Evolutionary conservation across 2,329 filamentous ascomycete species (phyloP), one percentile per base, ranked within the genome.

Genomic region (Fusarium proliferatum): DNA sequence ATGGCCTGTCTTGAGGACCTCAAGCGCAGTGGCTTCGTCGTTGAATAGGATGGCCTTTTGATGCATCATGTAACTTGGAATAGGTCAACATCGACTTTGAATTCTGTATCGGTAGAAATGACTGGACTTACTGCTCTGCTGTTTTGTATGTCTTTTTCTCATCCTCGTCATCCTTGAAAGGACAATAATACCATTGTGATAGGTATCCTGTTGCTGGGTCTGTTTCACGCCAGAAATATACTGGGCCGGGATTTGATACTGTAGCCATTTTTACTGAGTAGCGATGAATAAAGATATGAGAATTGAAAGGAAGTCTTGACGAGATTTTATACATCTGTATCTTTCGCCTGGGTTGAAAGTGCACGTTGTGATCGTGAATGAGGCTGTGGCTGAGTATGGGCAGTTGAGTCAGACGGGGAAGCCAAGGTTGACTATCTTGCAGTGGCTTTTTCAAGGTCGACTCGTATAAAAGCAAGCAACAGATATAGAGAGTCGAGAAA

Each of bases 111-210:
- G 16, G 26, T 42, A 43, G 52, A 46, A 39, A 4, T 12, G 17
- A 26, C 3, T n/a, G 10, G 8, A 68, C 78, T 77, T 80, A 87
- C 83, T 89, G 87, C 72, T 89, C 87, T 2, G 87, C 86, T 6
- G 86, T 87, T n/a, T 80, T 79, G 76, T 86, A 89, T 17, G 83
- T 79, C 42, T 81, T 80, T 10, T 73, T 72, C 7, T 78, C 73
- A 55, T 81, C 79, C 6, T 78, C 64, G 9, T 82, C 81, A 59
- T 84, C 82, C 42, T 64, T 81, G 75, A 91, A 92, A 5, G 84
- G 80, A 23, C 82, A 85, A 57, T 81, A 76, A 76, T 88, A 90
- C 90, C 90, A 92, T 80, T 93, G 90, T 1, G 87, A 89, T n/a
- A 92, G 84, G 80, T 86, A 91, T 45, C 88, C 89, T 38, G 86